phyloP scores from a whole-genome alignment of 768 basidiomycete genomes.

The Agrocybe praecox region DNA sequence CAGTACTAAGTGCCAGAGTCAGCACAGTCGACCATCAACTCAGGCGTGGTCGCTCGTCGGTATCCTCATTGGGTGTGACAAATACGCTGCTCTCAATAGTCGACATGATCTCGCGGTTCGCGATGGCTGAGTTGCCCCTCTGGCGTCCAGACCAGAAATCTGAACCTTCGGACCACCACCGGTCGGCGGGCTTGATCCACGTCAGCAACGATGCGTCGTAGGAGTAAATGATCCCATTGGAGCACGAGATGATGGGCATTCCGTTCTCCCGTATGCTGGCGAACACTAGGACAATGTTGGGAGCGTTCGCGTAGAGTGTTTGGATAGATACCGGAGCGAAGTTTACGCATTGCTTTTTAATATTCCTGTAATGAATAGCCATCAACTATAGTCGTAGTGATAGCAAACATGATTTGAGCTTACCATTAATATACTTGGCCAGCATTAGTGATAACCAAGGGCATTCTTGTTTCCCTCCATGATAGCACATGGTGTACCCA shows the following conservation, averaged over 20 bases:
- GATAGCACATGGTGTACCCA: conserved; percentile 72
- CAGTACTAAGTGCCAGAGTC: too few relatives aligned
- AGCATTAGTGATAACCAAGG: conserved; percentile 73
- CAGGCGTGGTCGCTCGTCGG: conserved; percentile 53
- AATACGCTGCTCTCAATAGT: conserved; percentile 50
- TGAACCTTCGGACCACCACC: conserved; percentile 86
- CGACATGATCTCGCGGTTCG: conserved; percentile 56
- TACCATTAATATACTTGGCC: conserved; percentile 82
- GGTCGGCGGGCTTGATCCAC: conserved; percentile 78
- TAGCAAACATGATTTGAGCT: conserved; percentile 12
- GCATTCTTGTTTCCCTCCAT: conserved; percentile 66
- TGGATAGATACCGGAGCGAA: conserved; percentile 69
- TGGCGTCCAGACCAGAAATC: conserved; percentile 81
- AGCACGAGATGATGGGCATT: conserved; percentile 72
- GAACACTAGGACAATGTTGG: conserved; percentile 63
- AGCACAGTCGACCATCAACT: conserved; percentile 84
- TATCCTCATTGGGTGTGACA: conserved; percentile 33
- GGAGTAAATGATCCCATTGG: conserved; percentile 76
- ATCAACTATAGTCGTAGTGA: neutral
- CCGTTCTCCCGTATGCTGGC: conserved; percentile 80
- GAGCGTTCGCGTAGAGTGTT: conserved; percentile 56
- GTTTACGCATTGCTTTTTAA: conserved; percentile 63
- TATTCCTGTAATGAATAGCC: conserved; percentile 54
- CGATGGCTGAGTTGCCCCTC: conserved; percentile 41
- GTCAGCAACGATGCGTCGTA: conserved; percentile 69